phyloP scores from a whole-genome alignment of 2,329 filamentous ascomycete species.

The Zymoseptoria tritici region DNA sequence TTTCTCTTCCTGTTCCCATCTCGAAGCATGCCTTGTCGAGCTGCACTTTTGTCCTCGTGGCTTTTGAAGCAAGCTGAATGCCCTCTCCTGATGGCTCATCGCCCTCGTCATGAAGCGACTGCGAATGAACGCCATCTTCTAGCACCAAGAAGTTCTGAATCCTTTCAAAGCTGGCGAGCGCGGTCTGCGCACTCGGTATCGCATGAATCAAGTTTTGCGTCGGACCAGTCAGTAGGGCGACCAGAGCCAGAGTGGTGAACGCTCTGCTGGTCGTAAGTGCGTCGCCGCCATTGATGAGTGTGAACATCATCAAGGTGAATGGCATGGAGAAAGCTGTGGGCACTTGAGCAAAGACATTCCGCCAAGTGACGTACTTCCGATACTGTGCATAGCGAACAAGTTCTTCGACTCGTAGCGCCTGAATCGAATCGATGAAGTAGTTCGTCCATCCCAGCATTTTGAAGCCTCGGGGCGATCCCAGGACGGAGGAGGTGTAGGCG shows the following conservation, averaged over 20 bases:
- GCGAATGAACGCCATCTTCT: too few species aligned
- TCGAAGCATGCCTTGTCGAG: constrained; percentile 2
- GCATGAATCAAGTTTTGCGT: constrained; percentile 13
- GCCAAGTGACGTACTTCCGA: constrained; percentile 15
- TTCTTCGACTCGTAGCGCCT: constrained; percentile 13
- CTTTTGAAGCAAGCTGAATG: neutral
- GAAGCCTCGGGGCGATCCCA: constrained; percentile 12
- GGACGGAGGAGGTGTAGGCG: constrained; percentile 13
- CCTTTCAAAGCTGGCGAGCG: constrained; percentile 16
- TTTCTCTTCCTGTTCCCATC: neutral
- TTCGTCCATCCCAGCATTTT: constrained; percentile 17
- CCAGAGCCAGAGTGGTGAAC: constrained; percentile 14
- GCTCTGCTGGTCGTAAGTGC: constrained; percentile 11
- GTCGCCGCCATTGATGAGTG: constrained; percentile 2
- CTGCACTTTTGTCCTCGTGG: too few species aligned
- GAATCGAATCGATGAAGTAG: constrained; percentile 13
- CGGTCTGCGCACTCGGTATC: constrained; percentile 11
- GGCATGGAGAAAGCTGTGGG: constrained; percentile 8
- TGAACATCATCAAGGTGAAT: constrained; percentile 15
- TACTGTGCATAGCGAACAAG: constrained; percentile 11
- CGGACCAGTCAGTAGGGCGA: constrained; percentile 10
- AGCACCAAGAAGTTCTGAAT: constrained; percentile 9
- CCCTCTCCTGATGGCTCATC: neutral
- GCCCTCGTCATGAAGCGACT: too few species aligned
- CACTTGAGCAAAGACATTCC: constrained; percentile 12